Percentiles rank a stretch among this genome's conserved stretches.
Evolutionary conservation across 2,329 filamentous ascomycete species (phyloP).

Genomic region (Sporothrix brasiliensis): DNA sequence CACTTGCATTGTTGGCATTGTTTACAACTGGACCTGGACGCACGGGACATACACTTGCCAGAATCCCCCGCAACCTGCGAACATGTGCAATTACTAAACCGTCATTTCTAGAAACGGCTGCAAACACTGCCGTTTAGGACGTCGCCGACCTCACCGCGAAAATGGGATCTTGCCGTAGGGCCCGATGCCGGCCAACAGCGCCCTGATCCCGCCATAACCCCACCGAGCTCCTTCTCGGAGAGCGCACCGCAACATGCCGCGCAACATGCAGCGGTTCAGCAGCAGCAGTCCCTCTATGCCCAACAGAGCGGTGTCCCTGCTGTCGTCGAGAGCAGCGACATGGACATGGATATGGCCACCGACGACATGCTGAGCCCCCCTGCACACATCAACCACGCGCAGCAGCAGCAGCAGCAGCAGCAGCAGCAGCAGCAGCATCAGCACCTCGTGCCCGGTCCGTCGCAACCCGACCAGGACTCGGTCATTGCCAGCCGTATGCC

Average conservation of each 20-base stretch:
- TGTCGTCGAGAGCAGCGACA: conserved; percentile 41
- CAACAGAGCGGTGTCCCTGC: conserved; percentile 38
- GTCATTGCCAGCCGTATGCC: conserved; percentile 55
- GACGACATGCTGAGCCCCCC: conserved; percentile 40
- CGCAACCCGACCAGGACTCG: conserved; percentile 43
- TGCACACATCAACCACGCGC: neutral
- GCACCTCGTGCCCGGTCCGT: conserved; percentile 41
- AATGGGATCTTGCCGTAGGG: conserved; percentile 41
- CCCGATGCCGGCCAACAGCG: conserved; percentile 38
- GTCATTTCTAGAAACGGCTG: conserved; percentile 53
- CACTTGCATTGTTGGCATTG: neutral
- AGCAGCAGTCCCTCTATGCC: conserved; percentile 35
- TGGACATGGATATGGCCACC: conserved; percentile 58
- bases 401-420: conserved; percentile 27
- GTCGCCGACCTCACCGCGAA: conserved; percentile 48
- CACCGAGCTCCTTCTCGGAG: conserved; percentile 48
- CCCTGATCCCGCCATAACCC: conserved; percentile 45
- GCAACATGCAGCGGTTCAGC: conserved; percentile 24
- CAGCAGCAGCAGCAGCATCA: conserved; percentile 32
- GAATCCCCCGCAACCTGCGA: neutral
- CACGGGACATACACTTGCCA: neutral
- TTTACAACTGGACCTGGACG: neutral
- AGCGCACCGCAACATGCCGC: conserved; percentile 37
- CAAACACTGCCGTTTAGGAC: conserved; percentile 57
- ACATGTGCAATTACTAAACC: neutral